These are phyloP conservation scores for Colletotrichum sp. DNA, from an alignment of 2,329 filamentous ascomycete species.

Conservation along the genomic window DNA sequence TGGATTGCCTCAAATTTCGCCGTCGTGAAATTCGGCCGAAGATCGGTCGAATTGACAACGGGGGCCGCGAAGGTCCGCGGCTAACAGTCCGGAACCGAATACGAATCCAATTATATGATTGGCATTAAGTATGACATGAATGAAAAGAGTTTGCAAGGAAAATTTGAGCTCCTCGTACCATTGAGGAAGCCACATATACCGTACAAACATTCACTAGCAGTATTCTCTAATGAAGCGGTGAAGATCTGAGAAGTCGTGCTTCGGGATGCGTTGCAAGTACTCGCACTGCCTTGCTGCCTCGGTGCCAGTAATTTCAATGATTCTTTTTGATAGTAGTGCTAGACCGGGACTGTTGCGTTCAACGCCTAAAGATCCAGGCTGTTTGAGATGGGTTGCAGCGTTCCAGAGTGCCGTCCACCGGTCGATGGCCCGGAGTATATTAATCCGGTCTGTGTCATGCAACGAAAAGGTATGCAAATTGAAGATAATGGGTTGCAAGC, in stretches of 20 bases:
- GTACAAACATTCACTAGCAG: not conserved
- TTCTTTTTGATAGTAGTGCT: not conserved
- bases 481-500: not conserved
- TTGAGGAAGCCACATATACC: not conserved
- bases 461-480: not conserved
- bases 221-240: not conserved
- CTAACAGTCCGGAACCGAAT: not conserved
- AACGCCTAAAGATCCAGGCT: not conserved
- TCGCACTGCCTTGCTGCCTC: rapidly evolving
- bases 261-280: not conserved
- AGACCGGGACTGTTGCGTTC: not conserved
- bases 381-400: not conserved
- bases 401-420: not conserved
- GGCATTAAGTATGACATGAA: not conserved
- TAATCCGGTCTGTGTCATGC: not conserved
- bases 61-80: not conserved
- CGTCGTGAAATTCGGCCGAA: rapidly evolving
- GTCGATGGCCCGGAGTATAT: not conserved
- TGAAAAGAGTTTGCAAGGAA: no score
- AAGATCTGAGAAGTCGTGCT: not conserved
- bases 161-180: no score
- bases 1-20: rapidly evolving
- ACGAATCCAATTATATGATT: not conserved
- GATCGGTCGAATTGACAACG: not conserved
- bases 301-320: not conserved